phyloP scores from a whole-genome alignment of 163 green algal genomes.

The Volvox carteri region DNA sequence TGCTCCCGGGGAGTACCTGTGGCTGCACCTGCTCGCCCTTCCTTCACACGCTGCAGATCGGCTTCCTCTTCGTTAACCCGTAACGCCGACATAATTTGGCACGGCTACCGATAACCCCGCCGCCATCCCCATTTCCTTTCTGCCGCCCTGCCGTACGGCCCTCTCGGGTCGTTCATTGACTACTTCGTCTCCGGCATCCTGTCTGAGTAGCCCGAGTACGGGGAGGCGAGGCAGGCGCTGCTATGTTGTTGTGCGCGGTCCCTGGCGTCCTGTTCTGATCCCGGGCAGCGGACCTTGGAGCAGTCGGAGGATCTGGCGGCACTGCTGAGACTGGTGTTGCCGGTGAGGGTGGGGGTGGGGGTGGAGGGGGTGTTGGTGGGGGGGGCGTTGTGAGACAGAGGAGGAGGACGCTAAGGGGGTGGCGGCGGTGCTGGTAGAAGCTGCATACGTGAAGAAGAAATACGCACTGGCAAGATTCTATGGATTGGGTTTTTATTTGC shows the following conservation, averaged over 20 bases:
- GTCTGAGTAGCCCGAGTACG: slow-evolving; percentile 41
- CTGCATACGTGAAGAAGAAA: too few relatives aligned
- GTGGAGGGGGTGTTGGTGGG: background rate
- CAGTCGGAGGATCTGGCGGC: slow-evolving; percentile 45
- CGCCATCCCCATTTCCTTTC: background rate
- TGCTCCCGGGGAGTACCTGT: too few relatives aligned
- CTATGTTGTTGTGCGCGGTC: slow-evolving; percentile 18
- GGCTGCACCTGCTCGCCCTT: too few relatives aligned
- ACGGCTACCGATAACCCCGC: too few relatives aligned
- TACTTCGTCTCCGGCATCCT: too few relatives aligned
- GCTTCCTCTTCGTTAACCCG: too few relatives aligned
- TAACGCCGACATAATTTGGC: too few relatives aligned
- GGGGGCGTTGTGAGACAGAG: background rate
- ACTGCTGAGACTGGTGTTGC: slow-evolving; percentile 30
- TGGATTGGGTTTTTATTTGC: too few relatives aligned
- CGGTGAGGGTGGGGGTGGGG: background rate
- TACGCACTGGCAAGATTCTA: too few relatives aligned
- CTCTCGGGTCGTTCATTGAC: too few relatives aligned
- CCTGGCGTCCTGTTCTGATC: slow-evolving; percentile 26
- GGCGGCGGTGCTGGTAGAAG: background rate
- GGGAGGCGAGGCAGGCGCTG: slow-evolving; percentile 12
- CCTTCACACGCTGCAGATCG: background rate
- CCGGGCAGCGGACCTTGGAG: background rate
- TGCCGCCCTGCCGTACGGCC: background rate
- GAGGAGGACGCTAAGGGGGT: background rate